Evolutionary conservation across 2,329 filamentous ascomycete genomes (phyloP).

Genomic region (Trichophyton simii): DNA sequence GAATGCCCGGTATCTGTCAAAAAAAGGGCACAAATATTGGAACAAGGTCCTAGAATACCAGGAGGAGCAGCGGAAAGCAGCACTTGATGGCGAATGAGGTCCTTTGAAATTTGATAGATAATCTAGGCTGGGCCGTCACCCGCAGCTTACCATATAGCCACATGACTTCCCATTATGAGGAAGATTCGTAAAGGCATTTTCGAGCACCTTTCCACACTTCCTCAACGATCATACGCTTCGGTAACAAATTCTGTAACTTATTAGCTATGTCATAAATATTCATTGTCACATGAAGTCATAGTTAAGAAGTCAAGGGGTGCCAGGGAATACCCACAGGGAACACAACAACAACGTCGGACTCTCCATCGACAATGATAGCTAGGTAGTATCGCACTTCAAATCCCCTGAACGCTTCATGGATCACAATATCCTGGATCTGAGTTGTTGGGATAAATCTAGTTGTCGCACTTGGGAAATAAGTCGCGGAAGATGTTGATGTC

Average conservation of each 20-base stretch:
- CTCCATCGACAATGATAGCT: constrained; percentile 77
- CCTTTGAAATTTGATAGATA: neutral
- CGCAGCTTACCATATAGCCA: neutral
- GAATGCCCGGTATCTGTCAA: constrained; percentile 44
- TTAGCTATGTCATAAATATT: neutral
- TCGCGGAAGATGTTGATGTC: constrained; percentile 58
- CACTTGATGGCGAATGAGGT: neutral
- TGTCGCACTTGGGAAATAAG: constrained; percentile 50
- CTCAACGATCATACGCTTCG: constrained; percentile 62
- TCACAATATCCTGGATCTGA: constrained; percentile 81
- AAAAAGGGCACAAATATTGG: constrained; percentile 6
- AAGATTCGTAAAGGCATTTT: constrained; percentile 65
- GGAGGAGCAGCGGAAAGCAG: neutral
- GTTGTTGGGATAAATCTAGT: constrained; percentile 81
- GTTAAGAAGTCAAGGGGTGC: neutral
- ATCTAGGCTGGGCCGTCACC: neutral
- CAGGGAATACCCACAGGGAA: constrained; percentile 52
- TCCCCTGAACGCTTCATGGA: constrained; percentile 87
- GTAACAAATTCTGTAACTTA: constrained; percentile 48
- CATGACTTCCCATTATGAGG: constrained; percentile 26
- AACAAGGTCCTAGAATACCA: neutral
- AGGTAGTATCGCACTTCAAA: constrained; percentile 87
- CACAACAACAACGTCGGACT: constrained; percentile 83
- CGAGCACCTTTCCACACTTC: constrained; percentile 79
- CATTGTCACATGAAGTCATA: neutral